Base-by-base conservation (phyloP, 371 early-diverging fungal species). In the Saksenaea vasiformis region DNA sequence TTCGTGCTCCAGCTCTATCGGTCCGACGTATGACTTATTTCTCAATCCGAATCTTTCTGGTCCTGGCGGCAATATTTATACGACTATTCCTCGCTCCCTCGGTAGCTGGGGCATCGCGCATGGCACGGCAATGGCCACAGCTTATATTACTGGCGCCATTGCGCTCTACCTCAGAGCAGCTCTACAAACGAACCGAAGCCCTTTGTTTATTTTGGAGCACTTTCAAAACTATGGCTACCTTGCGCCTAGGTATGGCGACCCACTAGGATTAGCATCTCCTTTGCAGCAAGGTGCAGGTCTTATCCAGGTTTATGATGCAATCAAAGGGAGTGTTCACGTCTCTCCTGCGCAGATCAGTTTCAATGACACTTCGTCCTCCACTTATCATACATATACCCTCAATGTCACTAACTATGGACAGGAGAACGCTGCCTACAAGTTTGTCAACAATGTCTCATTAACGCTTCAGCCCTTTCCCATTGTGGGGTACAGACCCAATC, bases 221-320 rank as follows among this genome's bases (percentile, higher is more conserved):
- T 73, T 82, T 66, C 75, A 79, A 70, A 91, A 87, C 77, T 77
- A 76, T 34, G 87, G 84, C 17, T 53, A 41, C 41, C 22, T 56
- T n/a, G 66, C 67, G 24, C 65, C 73, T 51, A 19, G 55, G 43
- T 41, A 47, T 11, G 67, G 77, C 60, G 54, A 54, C 37, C 35
- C 41, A 2, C 26, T 36, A 8, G 36, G 61, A 14, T 69, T 68
- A 54, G 61, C 78, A 13, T 68, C 72, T 60, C 73, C 78, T 61
- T 61, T 72, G 24, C 67, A 73, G 22, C 88, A 91, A 71, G 94
- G 94, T 38, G 83, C 90, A 54, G 94, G 94, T 39, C 75, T 93
- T 24, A 76, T 93, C 56, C 83, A 92, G 70, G 73, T 87, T 53
- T 76, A 79, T 64, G 73, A 83, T 63, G 80, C 94, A 34, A 73